Conservation (phyloP, 495 filamentous ascomycete species). For the Tuber indicum region DNA sequence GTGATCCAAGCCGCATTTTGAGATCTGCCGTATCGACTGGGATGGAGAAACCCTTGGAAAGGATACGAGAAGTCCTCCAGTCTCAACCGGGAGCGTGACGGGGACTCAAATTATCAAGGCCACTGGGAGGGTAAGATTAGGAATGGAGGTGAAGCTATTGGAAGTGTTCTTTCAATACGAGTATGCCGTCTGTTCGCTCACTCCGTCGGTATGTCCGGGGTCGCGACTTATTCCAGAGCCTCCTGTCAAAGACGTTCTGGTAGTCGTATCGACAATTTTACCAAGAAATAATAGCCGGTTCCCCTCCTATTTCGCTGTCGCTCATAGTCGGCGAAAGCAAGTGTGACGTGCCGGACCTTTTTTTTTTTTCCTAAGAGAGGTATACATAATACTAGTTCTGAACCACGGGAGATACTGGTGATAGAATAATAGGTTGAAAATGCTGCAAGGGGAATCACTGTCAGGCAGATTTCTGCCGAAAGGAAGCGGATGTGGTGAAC, state of each 20-base stretch:
- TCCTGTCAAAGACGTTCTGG: neutral
- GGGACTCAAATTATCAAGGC: conserved; percentile 3
- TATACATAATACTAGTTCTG: too few relatives aligned
- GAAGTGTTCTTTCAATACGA: neutral
- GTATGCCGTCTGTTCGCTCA: neutral
- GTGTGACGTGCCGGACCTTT: too few relatives aligned
- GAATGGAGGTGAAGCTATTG: neutral
- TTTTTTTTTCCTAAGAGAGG: too few relatives aligned
- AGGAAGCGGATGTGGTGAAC: too few relatives aligned
- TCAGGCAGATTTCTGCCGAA: too few relatives aligned
- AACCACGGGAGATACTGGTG: too few relatives aligned
- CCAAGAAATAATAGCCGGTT: neutral
- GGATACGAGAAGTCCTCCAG: conserved; percentile 25
- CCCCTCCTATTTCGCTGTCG: too few relatives aligned
- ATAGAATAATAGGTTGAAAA: too few relatives aligned
- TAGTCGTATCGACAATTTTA: neutral
- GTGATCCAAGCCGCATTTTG: conserved; percentile 11
- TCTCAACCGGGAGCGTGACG: conserved; percentile 10
- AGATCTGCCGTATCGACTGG: conserved; percentile 18
- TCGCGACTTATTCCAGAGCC: neutral
- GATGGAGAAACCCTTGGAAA: conserved; percentile 20
- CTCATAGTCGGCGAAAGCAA: too few relatives aligned
- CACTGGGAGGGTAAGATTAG: conserved; percentile 1
- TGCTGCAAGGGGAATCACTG: too few relatives aligned
- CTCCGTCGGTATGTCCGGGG: neutral